A percentile compares a stretch with the other conserved stretches of the same genome.
These are phyloP conservation scores for Aspergillus novoparasiticus DNA, from an alignment of 2,329 filamentous ascomycete species.

Conservation along the genomic window DNA sequence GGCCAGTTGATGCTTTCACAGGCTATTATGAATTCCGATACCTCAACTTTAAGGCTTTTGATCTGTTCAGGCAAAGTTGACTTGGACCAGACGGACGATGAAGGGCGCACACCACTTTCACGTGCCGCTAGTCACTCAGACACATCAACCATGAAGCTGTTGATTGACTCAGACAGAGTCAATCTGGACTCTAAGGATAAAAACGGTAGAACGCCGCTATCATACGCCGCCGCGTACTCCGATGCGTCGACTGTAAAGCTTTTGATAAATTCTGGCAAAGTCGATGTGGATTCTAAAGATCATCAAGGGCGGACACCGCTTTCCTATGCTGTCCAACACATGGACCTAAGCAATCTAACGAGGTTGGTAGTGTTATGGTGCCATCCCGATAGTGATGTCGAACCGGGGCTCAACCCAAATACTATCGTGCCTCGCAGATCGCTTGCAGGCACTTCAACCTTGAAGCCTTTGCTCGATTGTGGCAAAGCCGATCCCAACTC, in stretches of 20 bases:
- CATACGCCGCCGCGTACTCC: neutral
- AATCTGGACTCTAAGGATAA: neutral
- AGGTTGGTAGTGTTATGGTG: neutral
- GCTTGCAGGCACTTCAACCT: neutral
- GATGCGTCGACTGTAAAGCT: neutral
- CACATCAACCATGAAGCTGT: fast-evolving
- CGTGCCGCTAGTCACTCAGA: neutral
- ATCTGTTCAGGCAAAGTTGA: neutral
- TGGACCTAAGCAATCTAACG: neutral
- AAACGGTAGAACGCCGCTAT: neutral
- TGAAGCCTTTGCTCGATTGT: neutral
- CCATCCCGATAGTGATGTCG: fast-evolving
- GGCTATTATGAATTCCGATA: neutral
- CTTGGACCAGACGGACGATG: neutral
- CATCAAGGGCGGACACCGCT: neutral
- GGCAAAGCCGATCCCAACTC: neutral
- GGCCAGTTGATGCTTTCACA: neutral
- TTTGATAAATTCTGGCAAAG: neutral
- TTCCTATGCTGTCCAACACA: neutral
- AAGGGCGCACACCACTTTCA: neutral
- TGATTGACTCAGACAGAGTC: neutral
- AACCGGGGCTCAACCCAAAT: neutral
- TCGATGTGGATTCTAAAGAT: neutral
- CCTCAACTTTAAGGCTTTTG: neutral
- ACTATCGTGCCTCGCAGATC: neutral